Base-by-base conservation (phyloP, 31 red algal species). In the Bonnemaisonia californica region DNA sequence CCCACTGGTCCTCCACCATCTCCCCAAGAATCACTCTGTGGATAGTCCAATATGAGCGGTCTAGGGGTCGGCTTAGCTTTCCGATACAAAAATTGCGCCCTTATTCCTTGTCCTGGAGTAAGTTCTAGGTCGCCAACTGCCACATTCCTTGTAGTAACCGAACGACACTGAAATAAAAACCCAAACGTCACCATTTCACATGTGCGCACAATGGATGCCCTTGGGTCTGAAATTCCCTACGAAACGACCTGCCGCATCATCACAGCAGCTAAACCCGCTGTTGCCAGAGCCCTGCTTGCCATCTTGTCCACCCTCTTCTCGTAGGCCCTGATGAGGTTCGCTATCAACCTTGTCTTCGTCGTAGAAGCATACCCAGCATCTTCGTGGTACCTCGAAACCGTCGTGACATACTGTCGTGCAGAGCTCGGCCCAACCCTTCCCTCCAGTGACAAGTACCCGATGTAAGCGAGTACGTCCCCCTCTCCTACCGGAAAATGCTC, bases 391-490 rank as follows among this genome's bases (percentile, higher is more conserved):
- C 16, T 65, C 61, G 61, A 65, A 26, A 65, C 61, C 16, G 61
- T 65, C 19, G 61, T 65, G 61, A 65, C 12, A 11, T 65, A 26
- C 61, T 65, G 16, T 26, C 61, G 16, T 65, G 61, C 61, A 24
- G 61, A 65, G 16, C 9, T 29, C 12, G 61, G 18, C 19, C 61
- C 26, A 12, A 66, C 61, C 61, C 61, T 66, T 28, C 48, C 27
- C 48, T 77, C 45, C 2, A 77, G 28, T 1, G 45, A 77, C 11
- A 77, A 28, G 48, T 77, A 77, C n/a, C 73, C 73, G 2, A 60
- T 58, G 27, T 77, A 77, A 28, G 45, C 73, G 31, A 77, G 48
- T 9, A 77, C 73, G 23, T 77, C 73, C 2, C 28, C 73, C 34
- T 77, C 73, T 11, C 3, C 40, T 1, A 54, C 73, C 2, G 48